Evolutionary conservation across 306 rosid species (phyloP).

Genomic region (Comarum palustre): DNA sequence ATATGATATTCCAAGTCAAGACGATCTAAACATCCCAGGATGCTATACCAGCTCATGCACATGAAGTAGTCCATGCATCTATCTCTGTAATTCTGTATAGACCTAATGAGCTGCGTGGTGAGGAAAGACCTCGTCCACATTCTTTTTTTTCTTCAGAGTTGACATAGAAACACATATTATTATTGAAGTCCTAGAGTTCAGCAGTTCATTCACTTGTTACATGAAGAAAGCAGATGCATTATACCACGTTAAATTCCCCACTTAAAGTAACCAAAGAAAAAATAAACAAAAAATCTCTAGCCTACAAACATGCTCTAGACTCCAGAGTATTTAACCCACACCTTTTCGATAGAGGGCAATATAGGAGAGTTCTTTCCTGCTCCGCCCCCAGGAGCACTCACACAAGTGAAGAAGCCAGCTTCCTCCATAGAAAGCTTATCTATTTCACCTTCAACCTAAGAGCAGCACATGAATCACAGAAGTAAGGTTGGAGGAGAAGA

Average conservation of each 20-base stretch:
- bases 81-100: not conserved
- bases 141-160: not conserved
- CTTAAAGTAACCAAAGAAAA: not conserved
- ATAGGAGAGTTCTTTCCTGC: slow-evolving; percentile 58
- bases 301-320: not conserved
- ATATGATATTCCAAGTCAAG: not conserved
- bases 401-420: slow-evolving; percentile 84
- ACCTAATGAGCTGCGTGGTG: not conserved
- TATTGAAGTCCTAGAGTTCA: not conserved
- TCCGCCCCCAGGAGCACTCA: slow-evolving; percentile 88
- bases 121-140: not conserved
- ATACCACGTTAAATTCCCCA: not conserved
- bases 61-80: not conserved
- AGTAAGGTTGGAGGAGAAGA: not conserved
- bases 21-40: not conserved
- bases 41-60: not conserved
- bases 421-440: slow-evolving; percentile 96
- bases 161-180: not conserved
- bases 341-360: slow-evolving; percentile 75
- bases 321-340: slow-evolving; percentile 19
- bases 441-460: slow-evolving; percentile 87
- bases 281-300: not conserved
- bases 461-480: slow-evolving; percentile 14
- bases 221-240: not conserved
- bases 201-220: not conserved